phyloP scores from a whole-genome alignment of 129 eudicot genomes.

The Deinandra increscens region DNA sequence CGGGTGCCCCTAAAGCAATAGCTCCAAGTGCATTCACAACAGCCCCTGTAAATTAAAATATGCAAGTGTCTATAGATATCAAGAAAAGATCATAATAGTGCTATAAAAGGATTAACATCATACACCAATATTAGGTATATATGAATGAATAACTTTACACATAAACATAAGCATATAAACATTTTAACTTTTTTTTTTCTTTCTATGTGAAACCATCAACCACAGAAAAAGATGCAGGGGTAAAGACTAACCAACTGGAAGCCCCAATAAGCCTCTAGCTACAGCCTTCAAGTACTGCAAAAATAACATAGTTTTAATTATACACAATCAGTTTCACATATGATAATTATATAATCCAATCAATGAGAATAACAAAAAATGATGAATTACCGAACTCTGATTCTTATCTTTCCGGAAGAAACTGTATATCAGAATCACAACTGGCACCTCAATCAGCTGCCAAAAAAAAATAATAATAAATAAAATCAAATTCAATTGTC shows the following conservation, averaged over 20 bases:
- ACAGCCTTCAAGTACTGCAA: slow-evolving; percentile 80
- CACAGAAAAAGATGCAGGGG: slow-evolving; percentile 4
- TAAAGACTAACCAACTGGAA: slow-evolving; percentile 66
- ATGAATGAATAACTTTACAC: neutral
- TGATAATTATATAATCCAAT: neutral
- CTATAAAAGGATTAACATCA: neutral
- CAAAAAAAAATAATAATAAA: slow-evolving; percentile 26
- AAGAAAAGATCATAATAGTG: slow-evolving; percentile 15
- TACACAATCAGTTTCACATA: neutral
- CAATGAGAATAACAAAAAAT: neutral
- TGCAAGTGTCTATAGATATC: neutral
- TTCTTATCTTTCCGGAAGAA: slow-evolving; percentile 44
- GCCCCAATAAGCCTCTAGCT: slow-evolving; percentile 64
- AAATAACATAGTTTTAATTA: neutral
- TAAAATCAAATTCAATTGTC: slow-evolving; percentile 13
- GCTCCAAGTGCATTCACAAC: slow-evolving; percentile 85
- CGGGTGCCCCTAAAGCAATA: slow-evolving; percentile 54
- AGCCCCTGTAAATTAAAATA: slow-evolving; percentile 59
- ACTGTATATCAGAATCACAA: slow-evolving; percentile 54
- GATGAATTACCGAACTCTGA: slow-evolving; percentile 55
- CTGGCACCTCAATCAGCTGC: slow-evolving; percentile 57
- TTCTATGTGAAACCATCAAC: neutral
- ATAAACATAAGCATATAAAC: neutral
- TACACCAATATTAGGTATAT: neutral
- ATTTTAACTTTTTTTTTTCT: neutral